Conservation (phyloP, 208 protist genomes). For the Acanthamoeba sp. region DNA sequence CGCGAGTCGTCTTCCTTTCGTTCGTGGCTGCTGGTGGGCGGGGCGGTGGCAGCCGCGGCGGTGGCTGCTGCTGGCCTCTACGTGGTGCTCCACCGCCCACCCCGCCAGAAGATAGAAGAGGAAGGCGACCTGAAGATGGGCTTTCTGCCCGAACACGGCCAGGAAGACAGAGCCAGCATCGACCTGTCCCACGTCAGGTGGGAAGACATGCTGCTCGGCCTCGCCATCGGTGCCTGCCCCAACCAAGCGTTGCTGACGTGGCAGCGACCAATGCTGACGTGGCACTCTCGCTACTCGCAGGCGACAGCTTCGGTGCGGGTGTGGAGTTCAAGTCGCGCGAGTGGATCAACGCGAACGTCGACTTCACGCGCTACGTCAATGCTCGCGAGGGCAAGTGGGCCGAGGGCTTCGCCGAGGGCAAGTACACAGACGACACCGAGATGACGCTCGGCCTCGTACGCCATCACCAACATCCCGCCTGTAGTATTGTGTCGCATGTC, state of each 20-base stretch:
- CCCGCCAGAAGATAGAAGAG: too few relatives aligned
- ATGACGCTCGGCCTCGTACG: slow-evolving; percentile 47
- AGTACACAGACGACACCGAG: slow-evolving; percentile 68
- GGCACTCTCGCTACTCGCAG: not conserved
- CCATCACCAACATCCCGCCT: not conserved
- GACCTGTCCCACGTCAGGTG: slow-evolving; percentile 14
- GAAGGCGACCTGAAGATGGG: too few relatives aligned
- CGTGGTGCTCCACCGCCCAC: too few relatives aligned
- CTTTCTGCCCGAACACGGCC: too few relatives aligned
- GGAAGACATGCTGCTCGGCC: slow-evolving; percentile 2
- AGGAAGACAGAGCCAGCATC: not conserved
- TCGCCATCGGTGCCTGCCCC: not conserved
- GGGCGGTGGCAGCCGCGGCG: too few relatives aligned
- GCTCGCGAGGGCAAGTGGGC: slow-evolving; percentile 8
- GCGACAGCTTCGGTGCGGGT: slow-evolving; percentile 47
- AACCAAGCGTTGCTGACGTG: not conserved
- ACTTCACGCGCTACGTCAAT: slow-evolving; percentile 63
- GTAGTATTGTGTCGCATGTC: not conserved
- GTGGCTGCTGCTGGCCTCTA: too few relatives aligned
- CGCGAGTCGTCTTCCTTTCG: too few relatives aligned
- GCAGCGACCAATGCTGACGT: not conserved
- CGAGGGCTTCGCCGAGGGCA: slow-evolving; percentile 31
- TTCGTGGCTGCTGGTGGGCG: too few relatives aligned
- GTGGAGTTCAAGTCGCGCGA: slow-evolving; percentile 70
- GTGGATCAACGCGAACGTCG: slow-evolving; percentile 23